These are phyloP conservation scores for Coffea canephora DNA, from an alignment of 257 asterid genomes.

Conservation along the genomic window DNA sequence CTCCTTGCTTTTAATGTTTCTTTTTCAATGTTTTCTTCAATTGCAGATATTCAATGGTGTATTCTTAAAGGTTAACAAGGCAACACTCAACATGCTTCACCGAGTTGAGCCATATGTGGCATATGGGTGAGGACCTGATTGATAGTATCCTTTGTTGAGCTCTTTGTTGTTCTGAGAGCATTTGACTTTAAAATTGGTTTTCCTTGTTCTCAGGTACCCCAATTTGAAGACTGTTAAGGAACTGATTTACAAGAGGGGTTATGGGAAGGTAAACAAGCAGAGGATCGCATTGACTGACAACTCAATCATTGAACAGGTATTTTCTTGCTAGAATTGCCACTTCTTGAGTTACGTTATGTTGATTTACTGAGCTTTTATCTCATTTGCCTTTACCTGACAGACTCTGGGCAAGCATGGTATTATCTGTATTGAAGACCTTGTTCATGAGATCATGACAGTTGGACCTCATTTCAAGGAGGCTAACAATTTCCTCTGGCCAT, in stretches of 20 bases:
- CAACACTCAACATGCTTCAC: conserved; percentile 69
- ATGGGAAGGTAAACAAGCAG: conserved; percentile 68
- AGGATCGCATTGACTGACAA: conserved; percentile 72
- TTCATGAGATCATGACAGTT: conserved; percentile 59
- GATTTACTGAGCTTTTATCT: background rate
- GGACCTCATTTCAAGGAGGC: conserved; percentile 69
- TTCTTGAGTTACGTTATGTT: background rate
- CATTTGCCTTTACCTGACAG: conserved; percentile 12
- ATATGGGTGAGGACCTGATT: conserved; percentile 42
- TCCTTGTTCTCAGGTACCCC: conserved; percentile 44
- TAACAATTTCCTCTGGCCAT: conserved; percentile 64
- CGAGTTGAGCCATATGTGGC: conserved; percentile 80
- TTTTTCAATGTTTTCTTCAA: background rate
- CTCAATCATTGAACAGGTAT: conserved; percentile 55
- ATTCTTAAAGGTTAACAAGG: conserved; percentile 72
- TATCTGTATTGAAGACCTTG: conserved; percentile 53
- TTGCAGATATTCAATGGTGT: conserved; percentile 70
- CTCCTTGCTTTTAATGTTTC: background rate
- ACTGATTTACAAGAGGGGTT: conserved; percentile 71
- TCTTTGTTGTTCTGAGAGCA: background rate
- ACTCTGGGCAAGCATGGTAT: conserved; percentile 50
- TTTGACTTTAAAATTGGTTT: background rate
- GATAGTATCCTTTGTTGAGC: background rate
- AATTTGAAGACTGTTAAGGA: conserved; percentile 67
- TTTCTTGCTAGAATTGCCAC: background rate